Evolutionary conservation across 1,139 yeast species (phyloP).

Genomic region (Candida mesenterica): DNA sequence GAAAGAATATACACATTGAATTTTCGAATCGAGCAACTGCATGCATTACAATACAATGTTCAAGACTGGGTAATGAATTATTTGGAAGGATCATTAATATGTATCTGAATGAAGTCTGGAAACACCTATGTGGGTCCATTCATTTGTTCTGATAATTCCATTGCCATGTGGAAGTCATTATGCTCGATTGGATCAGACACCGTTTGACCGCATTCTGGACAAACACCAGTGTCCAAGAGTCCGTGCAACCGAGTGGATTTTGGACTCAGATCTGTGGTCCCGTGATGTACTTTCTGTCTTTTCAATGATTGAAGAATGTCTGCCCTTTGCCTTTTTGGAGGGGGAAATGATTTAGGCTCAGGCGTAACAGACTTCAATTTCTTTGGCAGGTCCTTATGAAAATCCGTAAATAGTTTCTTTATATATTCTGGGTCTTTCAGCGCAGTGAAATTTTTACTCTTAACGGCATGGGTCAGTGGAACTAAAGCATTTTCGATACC

Average conservation of each 20-base stretch:
- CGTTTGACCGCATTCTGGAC: constrained; percentile 25
- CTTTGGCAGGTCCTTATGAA: constrained; percentile 3
- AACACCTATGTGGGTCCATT: constrained; percentile 14
- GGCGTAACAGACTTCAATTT: constrained; percentile 4
- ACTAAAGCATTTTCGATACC: too few species aligned
- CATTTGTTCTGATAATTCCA: constrained; percentile 33
- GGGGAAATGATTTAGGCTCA: too few species aligned
- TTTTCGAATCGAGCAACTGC: background rate
- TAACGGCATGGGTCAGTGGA: too few species aligned
- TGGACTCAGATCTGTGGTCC: background rate
- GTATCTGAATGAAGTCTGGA: background rate
- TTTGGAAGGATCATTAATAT: background rate
- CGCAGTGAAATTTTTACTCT: background rate
- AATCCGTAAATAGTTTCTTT: constrained; percentile 11
- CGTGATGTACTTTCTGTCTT: constrained; percentile 7
- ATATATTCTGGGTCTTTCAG: constrained; percentile 6
- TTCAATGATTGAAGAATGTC: constrained; percentile 25
- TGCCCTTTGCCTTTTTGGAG: too few species aligned
- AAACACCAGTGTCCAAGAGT: constrained; percentile 20
- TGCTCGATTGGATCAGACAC: constrained; percentile 39
- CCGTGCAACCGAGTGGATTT: constrained; percentile 13
- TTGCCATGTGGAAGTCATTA: constrained; percentile 40
- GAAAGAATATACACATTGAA: too few species aligned
- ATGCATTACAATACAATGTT: background rate
- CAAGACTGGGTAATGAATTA: too few species aligned